Conservation (phyloP, 441 rosid species). For the Populus tomentosa region DNA sequence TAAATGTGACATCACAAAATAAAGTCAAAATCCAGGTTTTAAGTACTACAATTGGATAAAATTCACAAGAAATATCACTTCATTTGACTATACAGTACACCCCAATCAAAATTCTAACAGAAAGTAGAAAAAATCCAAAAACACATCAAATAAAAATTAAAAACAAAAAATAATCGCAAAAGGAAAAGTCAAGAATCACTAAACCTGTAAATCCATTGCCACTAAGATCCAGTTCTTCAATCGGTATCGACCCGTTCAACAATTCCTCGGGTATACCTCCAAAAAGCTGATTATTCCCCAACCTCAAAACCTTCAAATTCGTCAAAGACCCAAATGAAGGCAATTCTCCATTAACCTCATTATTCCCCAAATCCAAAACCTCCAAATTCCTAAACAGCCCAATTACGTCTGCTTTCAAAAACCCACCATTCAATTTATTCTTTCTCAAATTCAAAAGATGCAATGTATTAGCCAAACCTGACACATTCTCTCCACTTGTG, state of each 20-base stretch:
- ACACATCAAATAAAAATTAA: neutral
- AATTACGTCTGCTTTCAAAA: conserved; percentile 45
- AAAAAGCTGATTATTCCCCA: conserved; percentile 57
- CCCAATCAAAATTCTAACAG: conserved; percentile 1
- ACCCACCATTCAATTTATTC: conserved; percentile 53
- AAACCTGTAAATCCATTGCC: conserved; percentile 83
- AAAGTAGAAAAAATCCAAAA: neutral
- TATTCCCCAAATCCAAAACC: conserved; percentile 60
- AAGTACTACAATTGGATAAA: neutral
- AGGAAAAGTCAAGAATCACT: conserved; percentile 12
- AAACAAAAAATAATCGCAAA: neutral
- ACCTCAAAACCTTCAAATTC: conserved; percentile 46
- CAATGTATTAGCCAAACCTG: conserved; percentile 70
- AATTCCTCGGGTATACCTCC: conserved; percentile 65
- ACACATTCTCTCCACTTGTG: conserved; percentile 42
- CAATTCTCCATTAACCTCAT: conserved; percentile 53
- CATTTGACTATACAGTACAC: neutral
- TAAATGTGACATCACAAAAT: no score
- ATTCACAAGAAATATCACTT: neutral
- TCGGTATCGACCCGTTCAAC: conserved; percentile 47
- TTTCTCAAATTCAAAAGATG: conserved; percentile 61
- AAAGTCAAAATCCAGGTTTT: conserved; percentile 3
- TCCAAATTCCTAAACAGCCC: conserved; percentile 60
- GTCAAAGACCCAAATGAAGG: conserved; percentile 54
- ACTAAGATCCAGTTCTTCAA: conserved; percentile 83